Evolutionary conservation across 129 eudicot genomes (phyloP).

Genomic region (Gnaphalium uliginosum): DNA sequence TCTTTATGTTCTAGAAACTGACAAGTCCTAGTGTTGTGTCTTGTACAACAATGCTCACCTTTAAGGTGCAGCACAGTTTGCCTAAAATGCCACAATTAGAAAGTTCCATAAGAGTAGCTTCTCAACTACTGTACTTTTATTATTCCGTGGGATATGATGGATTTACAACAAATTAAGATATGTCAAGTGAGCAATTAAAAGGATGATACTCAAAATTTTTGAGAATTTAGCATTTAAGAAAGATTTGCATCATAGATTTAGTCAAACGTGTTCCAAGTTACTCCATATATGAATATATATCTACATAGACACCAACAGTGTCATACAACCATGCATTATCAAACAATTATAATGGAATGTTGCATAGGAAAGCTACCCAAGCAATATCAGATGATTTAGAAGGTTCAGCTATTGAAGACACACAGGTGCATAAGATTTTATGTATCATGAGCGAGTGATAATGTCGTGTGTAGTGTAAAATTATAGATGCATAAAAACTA

Average conservation of each 20-base stretch:
- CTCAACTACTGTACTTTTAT: background rate
- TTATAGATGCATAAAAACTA: background rate
- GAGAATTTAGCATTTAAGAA: no score
- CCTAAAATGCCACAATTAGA: background rate
- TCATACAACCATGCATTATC: no score
- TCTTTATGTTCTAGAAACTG: background rate
- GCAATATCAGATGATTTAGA: no score
- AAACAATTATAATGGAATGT: no score
- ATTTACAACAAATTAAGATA: no score
- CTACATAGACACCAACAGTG: no score
- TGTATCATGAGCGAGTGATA: background rate
- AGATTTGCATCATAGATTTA: no score
- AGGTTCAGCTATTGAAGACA: no score
- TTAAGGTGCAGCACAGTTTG: background rate
- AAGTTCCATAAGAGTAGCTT: background rate
- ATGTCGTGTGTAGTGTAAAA: background rate
- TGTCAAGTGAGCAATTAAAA: background rate
- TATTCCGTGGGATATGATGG: background rate
- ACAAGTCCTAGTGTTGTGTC: background rate
- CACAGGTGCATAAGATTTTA: no score
- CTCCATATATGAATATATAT: no score
- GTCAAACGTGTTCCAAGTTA: no score
- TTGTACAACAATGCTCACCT: background rate
- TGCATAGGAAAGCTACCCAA: no score
- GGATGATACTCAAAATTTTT: background rate